Percentiles rank a stretch among this genome's conserved stretches.
Conservation (phyloP, 1,284 basidiomycete genomes). For the Melampsora abietis-canadensis region DNA sequence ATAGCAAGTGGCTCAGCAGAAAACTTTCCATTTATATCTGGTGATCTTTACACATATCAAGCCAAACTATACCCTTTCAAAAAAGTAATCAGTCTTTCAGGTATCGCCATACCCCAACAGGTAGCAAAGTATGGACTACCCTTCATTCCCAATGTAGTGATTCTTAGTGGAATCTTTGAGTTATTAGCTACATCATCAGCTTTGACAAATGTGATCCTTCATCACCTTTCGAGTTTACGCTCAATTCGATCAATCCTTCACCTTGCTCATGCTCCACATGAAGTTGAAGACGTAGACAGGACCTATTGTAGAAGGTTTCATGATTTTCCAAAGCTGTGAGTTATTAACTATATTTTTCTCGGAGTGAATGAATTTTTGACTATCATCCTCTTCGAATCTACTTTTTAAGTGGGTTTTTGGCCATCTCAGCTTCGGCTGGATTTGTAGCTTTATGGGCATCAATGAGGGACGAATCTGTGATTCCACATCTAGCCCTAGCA, state of each 20-base stretch:
- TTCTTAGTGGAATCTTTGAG: background rate
- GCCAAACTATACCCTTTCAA: slow-evolving; percentile 4
- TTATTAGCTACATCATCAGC: slow-evolving; percentile 33
- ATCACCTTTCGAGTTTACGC: background rate
- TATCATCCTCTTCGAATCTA: background rate
- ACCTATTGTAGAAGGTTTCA: slow-evolving; percentile 18
- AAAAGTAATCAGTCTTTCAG: slow-evolving; percentile 2
- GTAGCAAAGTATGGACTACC: background rate
- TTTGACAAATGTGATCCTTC: slow-evolving; percentile 26
- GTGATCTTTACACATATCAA: slow-evolving; percentile 1
- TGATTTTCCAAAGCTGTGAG: slow-evolving; percentile 42
- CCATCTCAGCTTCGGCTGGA: background rate
- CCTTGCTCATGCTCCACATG: background rate
- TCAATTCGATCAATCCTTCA: background rate
- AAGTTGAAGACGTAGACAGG: slow-evolving; percentile 27
- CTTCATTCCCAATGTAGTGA: background rate
- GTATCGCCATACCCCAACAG: background rate
- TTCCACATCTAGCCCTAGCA: background rate
- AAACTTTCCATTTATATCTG: background rate
- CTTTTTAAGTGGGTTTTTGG: background rate
- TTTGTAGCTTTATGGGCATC: background rate
- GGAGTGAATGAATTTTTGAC: background rate
- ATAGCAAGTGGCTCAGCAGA: background rate
- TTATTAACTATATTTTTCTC: background rate
- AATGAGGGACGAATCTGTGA: background rate